Evolutionary conservation across 2,329 filamentous ascomycete genomes (phyloP), one percentile per base, ranked within the genome.

Genomic region (Ilyonectria mors-panacis): DNA sequence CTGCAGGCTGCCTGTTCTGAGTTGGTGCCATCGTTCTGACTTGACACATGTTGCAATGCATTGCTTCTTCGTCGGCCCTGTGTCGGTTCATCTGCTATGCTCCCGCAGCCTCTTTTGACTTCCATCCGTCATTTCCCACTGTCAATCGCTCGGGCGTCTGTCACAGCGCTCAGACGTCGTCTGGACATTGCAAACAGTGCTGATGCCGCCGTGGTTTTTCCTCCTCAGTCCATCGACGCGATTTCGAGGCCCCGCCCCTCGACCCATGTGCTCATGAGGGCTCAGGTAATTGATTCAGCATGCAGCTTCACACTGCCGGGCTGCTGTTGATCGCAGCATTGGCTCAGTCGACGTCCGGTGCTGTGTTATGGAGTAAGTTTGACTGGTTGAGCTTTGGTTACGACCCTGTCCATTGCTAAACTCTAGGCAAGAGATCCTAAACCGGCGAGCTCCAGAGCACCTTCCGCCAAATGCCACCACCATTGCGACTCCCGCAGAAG

Each of bases 291-390:
- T 44, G 37, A 47, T 58, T 54, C 64, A 71, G 67, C 59, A 76
- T 76, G 73, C 66, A 54, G 60, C 48, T 51, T 63, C 74, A 70
- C 58, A 47, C 35, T 21, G 59, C 65, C 54, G 70, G 56, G 59
- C 67, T 75, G 53, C 61, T 76, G 63, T 62, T 61, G 23, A 30
- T 60, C 58, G 66, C 70, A 62, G 67, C 70, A n/a, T 64, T 70
- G 33, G 63, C 62, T 47, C 65, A 59, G 15, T 67, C 70, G 13
- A 61, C 54, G 48, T 63, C 55, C 26, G 68, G 68, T 37, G 68
- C 66, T 66, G 67, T 56, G 65, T 62, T 63, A 50, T 69, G 65
- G 65, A 59, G 68, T 66, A 54, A 4, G 64, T 59, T 66, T n/a
- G 35, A 8, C 7, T 6, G 12, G 21, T 30, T 50, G 15, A 60